A percentile compares a stretch with the other conserved stretches of the same genome.
Evolutionary conservation across 495 filamentous ascomycete species (phyloP).

Genomic region (Staphylotrichum longicolle): DNA sequence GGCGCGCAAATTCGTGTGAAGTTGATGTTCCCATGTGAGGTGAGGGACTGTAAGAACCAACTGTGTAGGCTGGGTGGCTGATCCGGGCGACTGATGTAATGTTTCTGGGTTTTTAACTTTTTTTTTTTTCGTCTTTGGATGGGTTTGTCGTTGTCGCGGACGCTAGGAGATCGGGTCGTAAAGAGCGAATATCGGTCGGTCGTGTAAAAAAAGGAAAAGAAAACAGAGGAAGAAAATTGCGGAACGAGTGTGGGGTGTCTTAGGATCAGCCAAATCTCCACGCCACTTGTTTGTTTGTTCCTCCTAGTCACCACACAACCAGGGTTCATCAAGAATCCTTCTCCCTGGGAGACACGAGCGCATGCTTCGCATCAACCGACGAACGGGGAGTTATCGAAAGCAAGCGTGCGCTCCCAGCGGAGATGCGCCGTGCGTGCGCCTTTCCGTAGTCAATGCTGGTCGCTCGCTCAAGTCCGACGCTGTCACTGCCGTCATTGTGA

Average conservation of each 20-base stretch:
- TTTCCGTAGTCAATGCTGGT: constrained; percentile 63
- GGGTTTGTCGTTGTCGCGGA: too few relatives aligned
- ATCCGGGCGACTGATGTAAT: too few relatives aligned
- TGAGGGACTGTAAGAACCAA: too few relatives aligned
- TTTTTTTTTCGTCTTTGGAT: too few relatives aligned
- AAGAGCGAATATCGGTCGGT: constrained; percentile 32
- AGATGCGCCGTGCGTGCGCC: constrained; percentile 65
- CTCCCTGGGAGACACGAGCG: not conserved
- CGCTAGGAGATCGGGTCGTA: constrained; percentile 2
- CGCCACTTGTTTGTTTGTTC: not conserved
- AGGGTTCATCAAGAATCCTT: not conserved
- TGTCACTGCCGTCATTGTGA: constrained; percentile 45
- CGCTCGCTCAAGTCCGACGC: constrained; percentile 56
- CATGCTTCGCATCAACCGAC: constrained; percentile 42
- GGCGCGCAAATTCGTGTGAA: too few relatives aligned
- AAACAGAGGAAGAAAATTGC: constrained; percentile 1
- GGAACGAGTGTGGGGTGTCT: constrained; percentile 10
- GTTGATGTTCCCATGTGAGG: too few relatives aligned
- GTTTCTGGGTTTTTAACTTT: too few relatives aligned
- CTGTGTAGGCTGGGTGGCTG: too few relatives aligned
- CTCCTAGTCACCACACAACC: not conserved
- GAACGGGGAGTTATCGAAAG: constrained; percentile 58
- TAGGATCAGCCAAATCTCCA: constrained; percentile 6
- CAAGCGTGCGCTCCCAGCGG: constrained; percentile 69
- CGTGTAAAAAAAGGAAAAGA: not conserved